These are phyloP conservation scores for Mycosarcoma mackinlayi DNA, from an alignment of 1,284 basidiomycete species.

Conservation along the genomic window DNA sequence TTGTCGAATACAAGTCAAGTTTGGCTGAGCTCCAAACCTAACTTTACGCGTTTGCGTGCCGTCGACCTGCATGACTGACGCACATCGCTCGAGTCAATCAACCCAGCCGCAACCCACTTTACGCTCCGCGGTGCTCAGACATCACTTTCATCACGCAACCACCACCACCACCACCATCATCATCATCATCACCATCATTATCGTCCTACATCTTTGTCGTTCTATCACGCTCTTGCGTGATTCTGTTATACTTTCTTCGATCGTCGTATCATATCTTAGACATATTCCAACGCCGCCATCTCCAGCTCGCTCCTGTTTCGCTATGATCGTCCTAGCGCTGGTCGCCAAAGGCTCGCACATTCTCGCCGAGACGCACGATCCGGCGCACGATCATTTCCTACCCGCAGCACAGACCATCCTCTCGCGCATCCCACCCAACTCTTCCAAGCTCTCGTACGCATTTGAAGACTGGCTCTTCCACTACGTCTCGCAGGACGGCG, in stretches of 20 bases:
- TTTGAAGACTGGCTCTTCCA: slow-evolving; percentile 87
- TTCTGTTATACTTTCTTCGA: too few species aligned
- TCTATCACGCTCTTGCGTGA: too few species aligned
- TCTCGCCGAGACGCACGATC: slow-evolving; percentile 58
- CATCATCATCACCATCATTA: slow-evolving; percentile 4
- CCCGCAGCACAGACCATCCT: slow-evolving; percentile 87
- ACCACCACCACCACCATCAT: slow-evolving; percentile 8
- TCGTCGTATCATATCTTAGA: not conserved
- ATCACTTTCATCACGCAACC: too few species aligned
- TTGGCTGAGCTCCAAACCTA: too few species aligned
- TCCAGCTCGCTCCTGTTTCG: too few species aligned
- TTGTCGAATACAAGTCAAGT: too few species aligned
- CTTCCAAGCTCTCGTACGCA: slow-evolving; percentile 87
- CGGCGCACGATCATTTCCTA: slow-evolving; percentile 59
- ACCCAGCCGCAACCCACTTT: too few species aligned
- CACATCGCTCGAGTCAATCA: too few species aligned
- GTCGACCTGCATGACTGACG: too few species aligned
- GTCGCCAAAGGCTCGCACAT: slow-evolving; percentile 56
- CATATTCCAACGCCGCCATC: too few species aligned
- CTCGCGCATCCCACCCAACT: slow-evolving; percentile 91
- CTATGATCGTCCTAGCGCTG: slow-evolving; percentile 64
- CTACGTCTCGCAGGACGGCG: slow-evolving; percentile 75
- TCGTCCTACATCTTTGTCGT: not conserved
- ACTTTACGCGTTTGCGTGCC: too few species aligned
- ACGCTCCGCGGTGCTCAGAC: too few species aligned